Evolutionary conservation across 2,329 filamentous ascomycete species (phyloP).

Genomic region (Alternaria arbusti): DNA sequence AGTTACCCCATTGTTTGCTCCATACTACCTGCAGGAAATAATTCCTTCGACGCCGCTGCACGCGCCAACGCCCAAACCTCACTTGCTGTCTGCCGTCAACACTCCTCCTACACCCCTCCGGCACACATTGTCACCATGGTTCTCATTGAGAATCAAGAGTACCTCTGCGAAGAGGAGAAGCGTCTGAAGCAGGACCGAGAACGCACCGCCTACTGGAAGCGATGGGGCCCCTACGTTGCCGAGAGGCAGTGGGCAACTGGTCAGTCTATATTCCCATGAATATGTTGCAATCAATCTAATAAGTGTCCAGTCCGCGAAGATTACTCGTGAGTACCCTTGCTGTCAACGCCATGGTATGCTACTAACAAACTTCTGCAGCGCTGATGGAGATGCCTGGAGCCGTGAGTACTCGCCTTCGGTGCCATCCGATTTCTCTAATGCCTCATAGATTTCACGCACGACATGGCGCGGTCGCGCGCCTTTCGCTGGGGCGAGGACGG

Average conservation of each 20-base stretch:
- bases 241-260: conserved; percentile 96
- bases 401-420: conserved; percentile 64
- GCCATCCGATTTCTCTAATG: conserved; percentile 30
- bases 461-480: conserved; percentile 84
- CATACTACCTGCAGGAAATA: conserved; percentile 24
- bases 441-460: conserved; percentile 83
- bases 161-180: conserved; percentile 87
- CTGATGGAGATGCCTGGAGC: conserved; percentile 92
- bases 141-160: conserved; percentile 85
- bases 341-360: conserved; percentile 10
- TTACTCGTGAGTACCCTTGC: conserved; percentile 68
- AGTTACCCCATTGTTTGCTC: conserved; percentile 28
- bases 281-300: conserved; percentile 32
- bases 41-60: conserved; percentile 31
- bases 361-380: conserved; percentile 56
- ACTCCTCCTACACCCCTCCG: conserved; percentile 7
- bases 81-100: conserved; percentile 12
- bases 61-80: conserved; percentile 21
- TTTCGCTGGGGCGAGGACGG: conserved; percentile 98
- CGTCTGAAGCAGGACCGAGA: conserved; percentile 85
- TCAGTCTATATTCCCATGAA: conserved; percentile 49
- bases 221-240: conserved; percentile 92
- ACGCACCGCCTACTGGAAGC: conserved; percentile 93
- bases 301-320: conserved; percentile 77
- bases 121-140: conserved; percentile 68